These are phyloP conservation scores for Colletotrichum eleusines DNA, from an alignment of 2,329 filamentous ascomycete genomes.

Conservation along the genomic window DNA sequence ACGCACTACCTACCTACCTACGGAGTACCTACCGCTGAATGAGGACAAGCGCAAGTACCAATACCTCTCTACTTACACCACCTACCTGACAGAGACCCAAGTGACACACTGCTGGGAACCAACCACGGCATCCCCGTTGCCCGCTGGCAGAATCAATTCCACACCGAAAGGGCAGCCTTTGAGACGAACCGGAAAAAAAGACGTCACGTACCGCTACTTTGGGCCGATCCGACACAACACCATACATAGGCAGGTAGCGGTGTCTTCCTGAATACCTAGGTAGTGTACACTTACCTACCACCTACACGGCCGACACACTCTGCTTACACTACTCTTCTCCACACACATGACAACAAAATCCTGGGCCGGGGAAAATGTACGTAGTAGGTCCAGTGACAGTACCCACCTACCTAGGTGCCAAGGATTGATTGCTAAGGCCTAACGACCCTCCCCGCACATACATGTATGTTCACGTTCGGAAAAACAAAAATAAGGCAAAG, in stretches of 20 bases:
- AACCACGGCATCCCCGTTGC: conserved; percentile 4
- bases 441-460: too few relatives aligned
- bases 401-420: too few relatives aligned
- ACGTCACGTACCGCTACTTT: not conserved
- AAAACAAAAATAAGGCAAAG: too few relatives aligned
- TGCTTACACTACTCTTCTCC: conserved; percentile 2
- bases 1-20: not conserved
- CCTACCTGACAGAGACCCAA: not conserved
- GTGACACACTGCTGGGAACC: conserved; percentile 3
- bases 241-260: too few relatives aligned
- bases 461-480: too few relatives aligned
- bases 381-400: not conserved
- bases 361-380: not conserved
- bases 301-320: too few relatives aligned
- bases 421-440: not conserved
- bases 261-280: too few relatives aligned
- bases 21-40: too few relatives aligned
- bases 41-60: not conserved
- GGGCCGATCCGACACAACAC: too few relatives aligned
- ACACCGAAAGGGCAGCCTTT: not conserved
- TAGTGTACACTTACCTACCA: too few relatives aligned
- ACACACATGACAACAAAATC: conserved; percentile 32
- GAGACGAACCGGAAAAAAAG: not conserved
- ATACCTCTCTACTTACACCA: not conserved
- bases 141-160: not conserved